Percentiles rank a stretch among this genome's conserved stretches.
These are phyloP conservation scores for Aspergillus bridgeri DNA, from an alignment of 495 filamentous ascomycete species.

Conservation along the genomic window DNA sequence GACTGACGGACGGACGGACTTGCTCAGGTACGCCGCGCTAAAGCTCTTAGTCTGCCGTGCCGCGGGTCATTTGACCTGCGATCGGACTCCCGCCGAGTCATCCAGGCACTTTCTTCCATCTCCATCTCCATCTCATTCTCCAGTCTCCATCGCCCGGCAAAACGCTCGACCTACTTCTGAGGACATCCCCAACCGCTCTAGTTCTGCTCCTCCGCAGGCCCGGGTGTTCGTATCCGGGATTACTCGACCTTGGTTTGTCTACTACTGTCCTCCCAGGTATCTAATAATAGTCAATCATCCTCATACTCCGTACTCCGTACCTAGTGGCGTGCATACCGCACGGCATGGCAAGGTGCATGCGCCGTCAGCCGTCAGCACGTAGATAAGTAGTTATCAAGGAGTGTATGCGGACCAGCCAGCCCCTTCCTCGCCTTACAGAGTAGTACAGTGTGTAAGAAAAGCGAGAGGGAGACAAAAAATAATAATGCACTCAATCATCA, in stretches of 20 bases:
- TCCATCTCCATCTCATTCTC: too few species aligned
- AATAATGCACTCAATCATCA: too few species aligned
- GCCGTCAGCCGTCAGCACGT: not conserved
- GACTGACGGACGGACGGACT: not conserved
- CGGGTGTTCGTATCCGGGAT: not conserved
- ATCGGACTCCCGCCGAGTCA: conserved; percentile 15
- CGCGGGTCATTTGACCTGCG: conserved; percentile 22
- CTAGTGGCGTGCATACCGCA: not conserved
- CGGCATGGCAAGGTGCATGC: not conserved
- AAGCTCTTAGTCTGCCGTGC: not conserved
- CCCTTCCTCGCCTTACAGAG: too few species aligned
- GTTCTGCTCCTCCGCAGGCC: not conserved
- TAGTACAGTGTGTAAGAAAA: too few species aligned
- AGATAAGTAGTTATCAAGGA: not conserved
- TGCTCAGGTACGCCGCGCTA: not conserved
- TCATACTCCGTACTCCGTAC: not conserved
- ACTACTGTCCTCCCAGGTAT: too few species aligned
- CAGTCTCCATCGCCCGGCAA: too few species aligned
- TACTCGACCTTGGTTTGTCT: not conserved
- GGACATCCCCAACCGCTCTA: not conserved
- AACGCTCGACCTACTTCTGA: not conserved
- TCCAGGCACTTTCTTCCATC: too few species aligned
- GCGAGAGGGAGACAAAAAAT: too few species aligned
- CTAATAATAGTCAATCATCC: too few species aligned
- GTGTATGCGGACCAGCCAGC: too few species aligned